A percentile compares a stretch with the other conserved stretches of the same genome.
Evolutionary conservation across 2,329 filamentous ascomycete genomes (phyloP).

Genomic region (Xylaria multiplex): DNA sequence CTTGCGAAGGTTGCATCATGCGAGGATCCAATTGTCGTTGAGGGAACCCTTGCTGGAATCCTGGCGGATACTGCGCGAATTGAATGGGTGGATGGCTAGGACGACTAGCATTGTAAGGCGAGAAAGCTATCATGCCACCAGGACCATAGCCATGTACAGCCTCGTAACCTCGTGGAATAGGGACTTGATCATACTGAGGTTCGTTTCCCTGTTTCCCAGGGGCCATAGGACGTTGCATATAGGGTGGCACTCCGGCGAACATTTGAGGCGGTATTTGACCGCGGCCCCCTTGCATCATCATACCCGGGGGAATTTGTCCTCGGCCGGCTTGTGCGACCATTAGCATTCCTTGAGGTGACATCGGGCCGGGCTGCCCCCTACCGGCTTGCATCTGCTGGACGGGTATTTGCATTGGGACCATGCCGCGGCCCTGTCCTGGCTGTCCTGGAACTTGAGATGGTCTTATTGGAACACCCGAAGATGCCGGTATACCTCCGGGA

Average conservation of each 20-base stretch:
- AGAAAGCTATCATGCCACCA: constrained; percentile 42
- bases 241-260: constrained; percentile 34
- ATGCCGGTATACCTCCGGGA: background rate
- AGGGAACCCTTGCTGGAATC: constrained; percentile 29
- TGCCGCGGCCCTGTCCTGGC: constrained; percentile 39
- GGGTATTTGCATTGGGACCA: constrained; percentile 32
- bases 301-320: constrained; percentile 34
- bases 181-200: constrained; percentile 47
- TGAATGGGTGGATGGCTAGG: constrained; percentile 34
- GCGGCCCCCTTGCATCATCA: constrained; percentile 34
- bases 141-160: constrained; percentile 49
- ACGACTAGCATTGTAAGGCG: constrained; percentile 46
- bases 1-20: constrained; percentile 29
- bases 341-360: constrained; percentile 22
- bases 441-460: constrained; percentile 26
- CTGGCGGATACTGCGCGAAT: constrained; percentile 37
- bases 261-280: constrained; percentile 39
- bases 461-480: constrained; percentile 4
- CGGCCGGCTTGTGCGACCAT: constrained; percentile 26
- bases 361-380: constrained; percentile 19
- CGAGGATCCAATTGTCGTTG: constrained; percentile 43
- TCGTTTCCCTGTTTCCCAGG: constrained; percentile 37
- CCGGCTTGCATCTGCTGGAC: constrained; percentile 39
- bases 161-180: constrained; percentile 49
- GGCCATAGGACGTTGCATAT: constrained; percentile 26